Evolutionary conservation across 371 early-diverging fungal species (phyloP).

Genomic region (Mortierella sp.): DNA sequence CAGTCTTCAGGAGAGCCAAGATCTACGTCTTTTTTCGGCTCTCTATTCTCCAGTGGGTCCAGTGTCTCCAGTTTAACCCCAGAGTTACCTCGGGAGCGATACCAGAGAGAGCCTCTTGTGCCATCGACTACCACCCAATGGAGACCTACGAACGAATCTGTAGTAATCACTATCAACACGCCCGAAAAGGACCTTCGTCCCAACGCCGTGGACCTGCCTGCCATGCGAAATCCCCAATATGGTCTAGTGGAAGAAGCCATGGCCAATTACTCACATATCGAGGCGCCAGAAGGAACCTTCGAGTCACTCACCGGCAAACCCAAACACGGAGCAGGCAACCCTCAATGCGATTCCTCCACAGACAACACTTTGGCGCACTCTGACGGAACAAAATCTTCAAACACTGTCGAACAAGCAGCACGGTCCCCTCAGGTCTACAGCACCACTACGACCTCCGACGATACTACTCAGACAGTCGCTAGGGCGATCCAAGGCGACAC

Average conservation of each 20-base stretch:
- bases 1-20: not conserved
- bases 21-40: not conserved
- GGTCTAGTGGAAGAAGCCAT: not conserved
- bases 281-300: not conserved
- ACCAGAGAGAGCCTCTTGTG: not conserved
- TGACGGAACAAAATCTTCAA: too few relatives aligned
- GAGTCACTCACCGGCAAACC: not conserved
- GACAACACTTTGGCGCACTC: not conserved
- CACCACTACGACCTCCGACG: not conserved
- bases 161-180: not conserved
- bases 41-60: not conserved
- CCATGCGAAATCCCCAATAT: not conserved
- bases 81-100: too few relatives aligned
- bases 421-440: not conserved
- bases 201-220: not conserved
- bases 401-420: not conserved
- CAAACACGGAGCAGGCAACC: not conserved
- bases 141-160: not conserved
- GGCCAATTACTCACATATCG: not conserved
- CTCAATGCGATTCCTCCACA: not conserved
- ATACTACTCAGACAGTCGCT: not conserved
- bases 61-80: not conserved
- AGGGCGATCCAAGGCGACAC: not conserved
- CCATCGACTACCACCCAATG: not conserved
- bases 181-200: not conserved